These are phyloP conservation scores for Linnemannia elongata DNA, from an alignment of 192 early-diverging fungal species.

Conservation along the genomic window DNA sequence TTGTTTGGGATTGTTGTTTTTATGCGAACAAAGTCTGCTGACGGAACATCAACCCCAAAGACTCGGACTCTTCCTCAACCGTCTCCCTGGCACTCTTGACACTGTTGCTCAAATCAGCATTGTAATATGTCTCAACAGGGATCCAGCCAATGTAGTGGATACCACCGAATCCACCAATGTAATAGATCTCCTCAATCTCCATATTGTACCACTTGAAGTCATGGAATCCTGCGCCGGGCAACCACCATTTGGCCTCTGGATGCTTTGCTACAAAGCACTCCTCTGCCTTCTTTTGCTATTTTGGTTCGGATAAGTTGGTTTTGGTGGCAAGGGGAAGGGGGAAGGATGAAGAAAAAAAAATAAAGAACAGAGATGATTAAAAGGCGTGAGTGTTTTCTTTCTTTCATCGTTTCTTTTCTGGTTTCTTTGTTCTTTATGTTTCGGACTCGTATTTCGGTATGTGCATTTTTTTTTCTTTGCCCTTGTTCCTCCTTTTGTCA, in stretches of 20 bases:
- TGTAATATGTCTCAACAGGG: conserved; percentile 51
- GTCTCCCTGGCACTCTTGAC: neutral
- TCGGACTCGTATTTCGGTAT: neutral
- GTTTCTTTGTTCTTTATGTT: no score
- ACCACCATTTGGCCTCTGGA: conserved; percentile 57
- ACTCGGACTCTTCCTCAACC: neutral
- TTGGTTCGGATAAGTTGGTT: neutral
- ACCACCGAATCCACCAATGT: conserved; percentile 67
- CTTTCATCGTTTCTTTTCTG: no score
- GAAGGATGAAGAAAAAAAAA: no score
- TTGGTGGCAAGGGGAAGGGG: neutral
- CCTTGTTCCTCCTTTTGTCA: no score
- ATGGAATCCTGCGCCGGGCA: conserved; percentile 55
- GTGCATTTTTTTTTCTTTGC: neutral
- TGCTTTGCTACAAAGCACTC: conserved; percentile 59
- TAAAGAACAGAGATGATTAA: neutral
- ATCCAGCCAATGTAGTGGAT: conserved; percentile 70
- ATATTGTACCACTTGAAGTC: conserved; percentile 65
- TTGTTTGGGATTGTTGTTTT: neutral
- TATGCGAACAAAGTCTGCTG: neutral
- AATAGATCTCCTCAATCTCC: conserved; percentile 60
- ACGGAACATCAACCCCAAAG: neutral
- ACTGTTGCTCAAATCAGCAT: conserved; percentile 15
- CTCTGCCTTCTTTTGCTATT: conserved; percentile 16
- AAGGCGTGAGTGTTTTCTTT: no score